Evolutionary conservation across 2,329 filamentous ascomycete species (phyloP), one percentile per base, ranked within the genome.

Genomic region (Periconia sp.): DNA sequence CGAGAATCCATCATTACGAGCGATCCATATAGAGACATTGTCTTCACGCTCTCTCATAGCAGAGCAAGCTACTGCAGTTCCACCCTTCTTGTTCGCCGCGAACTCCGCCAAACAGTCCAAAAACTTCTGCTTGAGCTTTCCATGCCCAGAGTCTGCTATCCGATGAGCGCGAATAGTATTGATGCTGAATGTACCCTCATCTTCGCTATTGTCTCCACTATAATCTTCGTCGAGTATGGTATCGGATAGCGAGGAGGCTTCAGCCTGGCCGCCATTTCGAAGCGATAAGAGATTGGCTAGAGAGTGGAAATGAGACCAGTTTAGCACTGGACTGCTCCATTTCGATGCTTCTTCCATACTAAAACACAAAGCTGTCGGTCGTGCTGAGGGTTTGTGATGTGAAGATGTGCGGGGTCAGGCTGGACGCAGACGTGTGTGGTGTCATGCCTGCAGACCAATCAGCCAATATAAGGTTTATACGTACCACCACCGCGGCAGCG

Each of bases 41-140:
- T 60, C 56, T 55, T 64, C 60, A 55, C 48, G 49, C 56, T 65
- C 60, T 33, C 56, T 60, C 61, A 63, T 63, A 47, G 59, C 55
- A 30, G 61, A 54, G 53, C 59, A 62, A 31, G 60, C 50, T 56
- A 65, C 61, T 50, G 59, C 48, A 37, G 30, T 61, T 30, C 61
- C 59, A 42, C 61, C 55, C 44, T 63, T 62, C 57, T 60, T 62
- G 48, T 63, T 65, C 8, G 52, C 55, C 13, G 59, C 61, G 49
- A 65, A 60, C 53, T 62, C 62, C 1, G 59, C 62, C 47, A 64
- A 51, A 59, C 60, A 60, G 49, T 64, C 62, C 17, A 64, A 55
- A 56, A 65, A 63, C 53, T 49, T 62, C 51, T 53, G 35, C 48
- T 65, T 63, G 10, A 65, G 57, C 54, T 51, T 62, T 30, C 35